Evolutionary conservation across 176 grass and related monocot species (phyloP).

Genomic region (Aegilops longissima): DNA sequence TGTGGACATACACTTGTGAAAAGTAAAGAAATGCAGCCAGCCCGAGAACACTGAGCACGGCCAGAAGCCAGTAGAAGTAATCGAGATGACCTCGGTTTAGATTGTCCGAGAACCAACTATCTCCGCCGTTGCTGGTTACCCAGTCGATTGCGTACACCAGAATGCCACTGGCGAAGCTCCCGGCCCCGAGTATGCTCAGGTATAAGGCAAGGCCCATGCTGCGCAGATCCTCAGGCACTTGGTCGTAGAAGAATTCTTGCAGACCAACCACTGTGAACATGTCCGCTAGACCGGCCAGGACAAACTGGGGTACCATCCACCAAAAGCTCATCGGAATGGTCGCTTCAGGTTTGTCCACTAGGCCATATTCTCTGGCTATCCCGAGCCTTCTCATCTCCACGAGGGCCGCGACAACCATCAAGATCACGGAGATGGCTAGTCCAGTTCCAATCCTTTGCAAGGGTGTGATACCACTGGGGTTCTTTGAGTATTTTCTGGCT

Average conservation of each 20-base stretch:
- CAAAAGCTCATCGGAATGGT: slow-evolving; percentile 60
- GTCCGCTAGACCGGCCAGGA: slow-evolving; percentile 39
- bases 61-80: slow-evolving; percentile 66
- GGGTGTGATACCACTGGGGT: slow-evolving; percentile 39
- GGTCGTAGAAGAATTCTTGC: slow-evolving; percentile 71
- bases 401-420: slow-evolving; percentile 51
- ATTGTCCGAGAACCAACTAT: slow-evolving; percentile 62
- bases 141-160: slow-evolving; percentile 43
- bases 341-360: slow-evolving; percentile 38
- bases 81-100: slow-evolving; percentile 54
- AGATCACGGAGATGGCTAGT: slow-evolving; percentile 37
- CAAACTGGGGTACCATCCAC: slow-evolving; percentile 56
- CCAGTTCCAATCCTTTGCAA: slow-evolving; percentile 61
- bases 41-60: slow-evolving; percentile 40
- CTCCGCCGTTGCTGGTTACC: slow-evolving; percentile 27
- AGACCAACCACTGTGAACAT: slow-evolving; percentile 54
- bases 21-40: slow-evolving; percentile 37
- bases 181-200: slow-evolving; percentile 40
- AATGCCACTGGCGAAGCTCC: slow-evolving; percentile 38
- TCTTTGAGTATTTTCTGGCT: slow-evolving; percentile 32
- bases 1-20: slow-evolving; percentile 39
- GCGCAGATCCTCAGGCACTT: slow-evolving; percentile 51
- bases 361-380: slow-evolving; percentile 39
- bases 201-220: slow-evolving; percentile 58
- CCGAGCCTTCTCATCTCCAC: slow-evolving; percentile 58